A percentile compares a stretch with the other conserved stretches of the same genome.
These are phyloP conservation scores for Crithidia bombi DNA, from an alignment of 208 protist species.

Conservation along the genomic window DNA sequence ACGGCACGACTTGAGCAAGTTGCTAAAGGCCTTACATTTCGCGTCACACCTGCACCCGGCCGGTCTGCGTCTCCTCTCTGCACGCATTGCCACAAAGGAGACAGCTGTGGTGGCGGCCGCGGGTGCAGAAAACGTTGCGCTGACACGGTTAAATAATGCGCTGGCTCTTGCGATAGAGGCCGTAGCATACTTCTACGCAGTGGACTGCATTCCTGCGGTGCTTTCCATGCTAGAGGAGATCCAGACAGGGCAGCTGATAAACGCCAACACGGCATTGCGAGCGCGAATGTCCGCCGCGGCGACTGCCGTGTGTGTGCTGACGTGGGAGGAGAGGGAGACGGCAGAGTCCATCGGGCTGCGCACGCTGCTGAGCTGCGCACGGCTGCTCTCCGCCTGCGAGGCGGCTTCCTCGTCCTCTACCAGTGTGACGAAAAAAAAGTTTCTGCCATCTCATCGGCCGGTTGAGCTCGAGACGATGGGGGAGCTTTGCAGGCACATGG, in stretches of 20 bases:
- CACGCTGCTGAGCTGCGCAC: slow-evolving; percentile 25
- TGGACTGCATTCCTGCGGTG: slow-evolving; percentile 24
- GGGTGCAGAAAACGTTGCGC: too few relatives aligned
- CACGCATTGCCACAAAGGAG: slow-evolving; percentile 28
- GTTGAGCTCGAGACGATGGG: slow-evolving; percentile 1
- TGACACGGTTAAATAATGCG: background rate
- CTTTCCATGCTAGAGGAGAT: slow-evolving; percentile 23
- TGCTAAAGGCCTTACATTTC: slow-evolving; percentile 50
- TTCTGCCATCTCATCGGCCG: background rate
- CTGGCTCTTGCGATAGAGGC: slow-evolving; percentile 28
- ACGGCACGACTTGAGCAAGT: slow-evolving; percentile 38
- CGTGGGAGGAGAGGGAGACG: slow-evolving; percentile 5
- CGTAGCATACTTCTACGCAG: slow-evolving; percentile 32
- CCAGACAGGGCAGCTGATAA: background rate
- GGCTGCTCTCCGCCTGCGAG: slow-evolving; percentile 13
- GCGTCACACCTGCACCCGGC: slow-evolving; percentile 62
- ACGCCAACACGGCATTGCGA: background rate
- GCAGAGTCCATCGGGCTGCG: slow-evolving; percentile 24
- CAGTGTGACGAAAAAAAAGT: background rate
- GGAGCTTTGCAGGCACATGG: slow-evolving; percentile 9
- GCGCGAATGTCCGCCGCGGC: background rate
- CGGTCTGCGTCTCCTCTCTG: slow-evolving; percentile 47
- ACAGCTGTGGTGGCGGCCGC: background rate
- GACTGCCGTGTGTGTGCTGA: background rate
- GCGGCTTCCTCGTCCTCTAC: background rate